Evolutionary conservation across 371 early-diverging fungal genomes (phyloP), one percentile per base, ranked within the genome.

Genomic region (Encephalitozoon hellem): DNA sequence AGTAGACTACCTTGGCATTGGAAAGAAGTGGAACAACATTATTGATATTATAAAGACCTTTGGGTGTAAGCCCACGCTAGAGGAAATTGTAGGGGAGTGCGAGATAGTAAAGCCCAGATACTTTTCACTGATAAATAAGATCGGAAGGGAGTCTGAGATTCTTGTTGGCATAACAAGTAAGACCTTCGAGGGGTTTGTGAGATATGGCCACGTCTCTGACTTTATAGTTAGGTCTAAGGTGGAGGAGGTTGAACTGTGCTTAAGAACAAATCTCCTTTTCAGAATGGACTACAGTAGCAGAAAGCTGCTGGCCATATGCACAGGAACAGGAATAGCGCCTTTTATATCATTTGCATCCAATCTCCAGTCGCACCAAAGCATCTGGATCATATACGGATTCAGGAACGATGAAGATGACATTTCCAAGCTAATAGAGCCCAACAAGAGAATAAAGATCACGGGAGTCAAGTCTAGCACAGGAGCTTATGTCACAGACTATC

Each of bases 291-390:
- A 64, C 8, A 15, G 52, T 25, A 43, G 43, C 0, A 65, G 39
- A 45, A 70, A 71, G n/a, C 21, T 67, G 0, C 9, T 83, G 4
- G 64, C 73, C 23, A 70, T 85, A 65, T 79, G 80, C 28, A 83
- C 82, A 32, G 85, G 85, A 42, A 82, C 82, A 39, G 85, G 85
- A 38, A 74, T 85, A 28, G 80, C 83, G 12, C 85, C 82, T 8
- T 85, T 85, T 78, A 38, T 85, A 21, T 75, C 82, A 18, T 81
- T 85, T 76, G 45, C 74, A 11, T 69, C 67, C n/a, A 79, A 82
- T 49, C 43, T 43, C 32, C n/a, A 47, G 11, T 1, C 34, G 49
- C 67, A 76, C 32, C 59, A 71, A 21, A 18, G 18, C 15, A 53
- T 82, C 39, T 68, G 54, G 55, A 43, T 85, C 5, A 73, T 85